phyloP scores from a whole-genome alignment of 768 basidiomycete species.

The Hortiboletus flavorubellus region DNA sequence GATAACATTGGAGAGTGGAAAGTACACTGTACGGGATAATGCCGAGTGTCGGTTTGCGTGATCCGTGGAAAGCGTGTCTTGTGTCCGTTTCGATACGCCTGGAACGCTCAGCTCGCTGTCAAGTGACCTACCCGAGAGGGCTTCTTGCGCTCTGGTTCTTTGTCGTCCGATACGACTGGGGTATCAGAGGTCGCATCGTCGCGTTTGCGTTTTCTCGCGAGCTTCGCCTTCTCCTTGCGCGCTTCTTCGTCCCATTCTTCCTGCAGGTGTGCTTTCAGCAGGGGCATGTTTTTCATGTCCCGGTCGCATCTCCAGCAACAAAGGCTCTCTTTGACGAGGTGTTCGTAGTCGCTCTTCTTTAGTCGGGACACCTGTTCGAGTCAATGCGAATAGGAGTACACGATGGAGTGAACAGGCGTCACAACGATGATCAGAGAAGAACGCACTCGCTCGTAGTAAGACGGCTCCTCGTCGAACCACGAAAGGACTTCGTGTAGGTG shows the following conservation, averaged over 20 bases:
- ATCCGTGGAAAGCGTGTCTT: background rate
- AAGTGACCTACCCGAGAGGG: background rate
- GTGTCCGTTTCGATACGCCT: background rate
- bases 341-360: constrained; percentile 53
- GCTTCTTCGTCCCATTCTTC: constrained; percentile 62
- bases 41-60: background rate
- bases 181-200: background rate
- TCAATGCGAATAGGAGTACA: background rate
- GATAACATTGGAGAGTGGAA: constrained; percentile 6
- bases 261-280: constrained; percentile 71
- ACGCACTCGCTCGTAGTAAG: constrained; percentile 51
- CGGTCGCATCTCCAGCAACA: constrained; percentile 68
- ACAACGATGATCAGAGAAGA: background rate
- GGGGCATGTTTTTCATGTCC: constrained; percentile 66
- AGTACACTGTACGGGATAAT: background rate
- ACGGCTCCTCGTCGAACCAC: constrained; percentile 71
- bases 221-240: constrained; percentile 39
- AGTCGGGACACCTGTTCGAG: constrained; percentile 49
- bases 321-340: constrained; percentile 63
- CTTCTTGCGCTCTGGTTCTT: constrained; percentile 15
- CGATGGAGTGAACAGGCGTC: background rate
- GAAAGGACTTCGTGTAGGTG: constrained; percentile 71
- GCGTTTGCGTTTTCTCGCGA: constrained; percentile 41
- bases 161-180: background rate
- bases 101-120: background rate